Evolutionary conservation across 176 grass and related monocot genomes (phyloP).

Genomic region (maize (Zea mays)): DNA sequence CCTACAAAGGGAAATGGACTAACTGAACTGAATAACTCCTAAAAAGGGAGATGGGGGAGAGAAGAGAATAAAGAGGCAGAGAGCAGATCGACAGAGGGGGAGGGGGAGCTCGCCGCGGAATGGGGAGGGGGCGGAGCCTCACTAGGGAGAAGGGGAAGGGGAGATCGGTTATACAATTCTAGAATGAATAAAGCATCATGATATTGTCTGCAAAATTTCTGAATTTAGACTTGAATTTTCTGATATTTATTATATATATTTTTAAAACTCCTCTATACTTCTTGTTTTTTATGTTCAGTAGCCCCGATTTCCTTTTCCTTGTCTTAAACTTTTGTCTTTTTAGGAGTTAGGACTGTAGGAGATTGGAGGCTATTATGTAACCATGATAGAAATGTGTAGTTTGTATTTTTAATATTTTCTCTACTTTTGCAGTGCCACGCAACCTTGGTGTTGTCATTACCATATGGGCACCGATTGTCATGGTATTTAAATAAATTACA

Average conservation of each 20-base stretch:
- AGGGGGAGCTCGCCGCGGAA: too few species aligned
- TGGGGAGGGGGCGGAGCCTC: too few species aligned
- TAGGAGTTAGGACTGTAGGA: too few species aligned
- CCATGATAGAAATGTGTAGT: neutral
- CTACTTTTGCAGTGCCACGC: constrained; percentile 50
- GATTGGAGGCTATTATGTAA: neutral
- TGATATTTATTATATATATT: neutral
- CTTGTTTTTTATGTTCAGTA: neutral
- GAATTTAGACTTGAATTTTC: neutral
- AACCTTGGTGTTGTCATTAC: constrained; percentile 69
- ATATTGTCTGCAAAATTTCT: neutral
- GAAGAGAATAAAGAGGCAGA: too few species aligned
- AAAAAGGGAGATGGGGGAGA: too few species aligned
- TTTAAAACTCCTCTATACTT: neutral
- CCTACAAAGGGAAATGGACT: too few species aligned
- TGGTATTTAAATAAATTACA: constrained; percentile 49
- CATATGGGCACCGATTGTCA: constrained; percentile 66
- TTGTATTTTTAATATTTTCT: constrained; percentile 13
- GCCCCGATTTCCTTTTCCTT: neutral
- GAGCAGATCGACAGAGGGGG: too few species aligned
- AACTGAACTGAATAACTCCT: too few species aligned
- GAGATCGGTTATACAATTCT: constrained; percentile 7
- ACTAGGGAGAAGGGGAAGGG: too few species aligned
- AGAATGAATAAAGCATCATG: neutral
- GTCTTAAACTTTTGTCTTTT: neutral